Evolutionary conservation across 2,329 filamentous ascomycete genomes (phyloP).

Genomic region (Fulvia fulva): DNA sequence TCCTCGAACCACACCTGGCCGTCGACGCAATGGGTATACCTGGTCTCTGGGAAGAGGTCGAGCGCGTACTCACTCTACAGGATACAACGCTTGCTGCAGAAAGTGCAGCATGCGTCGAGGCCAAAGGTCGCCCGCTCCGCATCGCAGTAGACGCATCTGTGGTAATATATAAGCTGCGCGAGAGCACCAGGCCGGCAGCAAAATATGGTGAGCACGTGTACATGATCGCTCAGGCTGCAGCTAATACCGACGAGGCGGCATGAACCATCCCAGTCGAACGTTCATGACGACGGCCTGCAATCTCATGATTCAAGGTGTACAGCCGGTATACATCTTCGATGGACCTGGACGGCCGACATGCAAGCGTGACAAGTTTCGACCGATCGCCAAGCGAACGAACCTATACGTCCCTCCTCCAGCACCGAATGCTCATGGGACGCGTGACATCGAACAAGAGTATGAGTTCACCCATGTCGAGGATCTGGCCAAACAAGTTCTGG

Average conservation of each 20-base stretch:
- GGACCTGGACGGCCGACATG: not conserved
- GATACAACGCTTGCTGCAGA: not conserved
- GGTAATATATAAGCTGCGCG: not conserved
- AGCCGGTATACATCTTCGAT: conserved; percentile 4
- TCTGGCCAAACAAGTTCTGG: not conserved
- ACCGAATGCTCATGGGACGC: not conserved
- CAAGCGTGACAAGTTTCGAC: not conserved
- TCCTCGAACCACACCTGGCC: not conserved
- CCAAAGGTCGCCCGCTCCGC: not conserved
- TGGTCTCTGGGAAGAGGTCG: not conserved
- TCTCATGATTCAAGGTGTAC: conserved; percentile 1
- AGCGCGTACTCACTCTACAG: not conserved
- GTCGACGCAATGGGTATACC: not conserved
- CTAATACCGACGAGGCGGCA: not conserved
- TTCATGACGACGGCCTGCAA: not conserved
- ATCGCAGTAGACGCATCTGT: conserved; percentile 1
- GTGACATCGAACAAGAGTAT: not conserved
- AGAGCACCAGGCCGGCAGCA: not conserved
- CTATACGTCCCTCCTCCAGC: not conserved
- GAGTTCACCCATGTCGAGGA: not conserved
- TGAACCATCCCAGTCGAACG: conserved; percentile 1
- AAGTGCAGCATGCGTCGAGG: not conserved
- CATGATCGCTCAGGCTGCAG: not conserved
- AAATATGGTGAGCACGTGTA: not conserved
- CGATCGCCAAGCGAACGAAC: not conserved